These are phyloP conservation scores for Nitzschia palea DNA, from an alignment of 108 stramenopile species.

Conservation along the genomic window DNA sequence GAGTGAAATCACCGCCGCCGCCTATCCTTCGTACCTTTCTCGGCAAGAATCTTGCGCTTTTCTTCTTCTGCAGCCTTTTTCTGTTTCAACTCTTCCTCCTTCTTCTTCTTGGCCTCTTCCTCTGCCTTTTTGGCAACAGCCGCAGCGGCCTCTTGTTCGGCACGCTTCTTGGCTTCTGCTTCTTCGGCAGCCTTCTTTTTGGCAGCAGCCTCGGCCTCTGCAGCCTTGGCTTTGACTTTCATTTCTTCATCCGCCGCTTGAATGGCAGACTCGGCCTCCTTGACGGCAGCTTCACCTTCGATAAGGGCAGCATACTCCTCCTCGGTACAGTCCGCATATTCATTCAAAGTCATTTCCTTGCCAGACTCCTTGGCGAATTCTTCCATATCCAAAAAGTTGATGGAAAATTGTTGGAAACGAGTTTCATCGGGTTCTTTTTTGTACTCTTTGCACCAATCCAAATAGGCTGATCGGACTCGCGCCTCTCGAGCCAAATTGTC, in stretches of 20 bases:
- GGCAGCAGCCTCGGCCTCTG: constrained; percentile 28
- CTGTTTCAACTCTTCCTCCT: constrained; percentile 15
- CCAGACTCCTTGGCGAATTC: constrained; percentile 74
- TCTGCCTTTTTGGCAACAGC: constrained; percentile 22
- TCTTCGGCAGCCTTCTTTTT: constrained; percentile 30
- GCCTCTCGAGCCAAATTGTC: constrained; percentile 80
- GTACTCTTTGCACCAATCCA: constrained; percentile 86
- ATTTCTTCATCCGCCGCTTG: constrained; percentile 23
- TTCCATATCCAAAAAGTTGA: constrained; percentile 87
- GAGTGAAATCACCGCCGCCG: neutral
- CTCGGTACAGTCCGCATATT: constrained; percentile 78
- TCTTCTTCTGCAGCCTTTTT: constrained; percentile 4
- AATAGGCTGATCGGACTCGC: constrained; percentile 76
- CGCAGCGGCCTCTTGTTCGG: constrained; percentile 9
- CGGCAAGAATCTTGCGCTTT: constrained; percentile 9
- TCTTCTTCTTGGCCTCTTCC: constrained; percentile 15
- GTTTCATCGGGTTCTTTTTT: constrained; percentile 67
- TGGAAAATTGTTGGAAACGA: constrained; percentile 70
- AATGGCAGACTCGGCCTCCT: constrained; percentile 12
- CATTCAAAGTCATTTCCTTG: constrained; percentile 76
- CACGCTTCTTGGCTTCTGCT: constrained; percentile 24
- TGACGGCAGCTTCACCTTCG: constrained; percentile 53
- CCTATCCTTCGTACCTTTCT: neutral
- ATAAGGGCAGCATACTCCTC: constrained; percentile 59
- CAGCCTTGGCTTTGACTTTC: constrained; percentile 25